These are phyloP conservation scores for Pichia gijzeniarum DNA, from an alignment of 805 yeast species.

Conservation along the genomic window DNA sequence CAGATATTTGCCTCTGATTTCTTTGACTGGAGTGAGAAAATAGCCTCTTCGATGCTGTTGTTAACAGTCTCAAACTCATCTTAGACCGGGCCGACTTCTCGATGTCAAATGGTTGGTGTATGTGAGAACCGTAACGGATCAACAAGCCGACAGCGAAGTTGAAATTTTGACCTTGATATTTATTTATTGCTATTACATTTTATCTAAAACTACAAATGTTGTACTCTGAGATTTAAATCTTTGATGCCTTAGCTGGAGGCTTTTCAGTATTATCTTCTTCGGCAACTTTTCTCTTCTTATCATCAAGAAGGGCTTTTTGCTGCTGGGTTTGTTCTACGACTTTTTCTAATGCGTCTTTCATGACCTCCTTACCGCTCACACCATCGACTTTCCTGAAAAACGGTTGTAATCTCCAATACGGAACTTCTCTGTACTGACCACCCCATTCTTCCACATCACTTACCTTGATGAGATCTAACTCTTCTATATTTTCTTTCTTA, in stretches of 20 bases:
- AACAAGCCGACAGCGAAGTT: too few species aligned
- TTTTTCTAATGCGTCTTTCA: slow-evolving; percentile 15
- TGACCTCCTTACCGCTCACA: slow-evolving; percentile 41
- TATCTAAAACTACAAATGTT: too few species aligned
- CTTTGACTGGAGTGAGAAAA: neutral
- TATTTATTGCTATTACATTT: too few species aligned
- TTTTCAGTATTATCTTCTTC: neutral
- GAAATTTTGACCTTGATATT: too few species aligned
- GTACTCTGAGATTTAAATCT: neutral
- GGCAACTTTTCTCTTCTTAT: slow-evolving; percentile 12
- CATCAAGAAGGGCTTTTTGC: slow-evolving; percentile 9
- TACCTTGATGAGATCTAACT: slow-evolving; percentile 46
- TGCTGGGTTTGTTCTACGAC: slow-evolving; percentile 12
- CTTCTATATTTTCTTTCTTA: slow-evolving; percentile 43
- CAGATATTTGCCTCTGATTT: slow-evolving; percentile 5
- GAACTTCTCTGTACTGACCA: slow-evolving; percentile 71
- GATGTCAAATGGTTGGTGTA: too few species aligned
- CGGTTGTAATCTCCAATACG: slow-evolving; percentile 97
- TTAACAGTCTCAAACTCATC: too few species aligned
- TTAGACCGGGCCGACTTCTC: too few species aligned
- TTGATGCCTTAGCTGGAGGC: slow-evolving; percentile 1
- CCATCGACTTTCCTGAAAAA: slow-evolving; percentile 89
- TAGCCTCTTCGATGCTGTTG: neutral
- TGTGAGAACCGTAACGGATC: too few species aligned
- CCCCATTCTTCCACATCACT: slow-evolving; percentile 67